Percentiles rank a stretch among this genome's conserved stretches.
These are phyloP conservation scores for Tephrocybe sp. DNA, from an alignment of 768 basidiomycete genomes.

Conservation along the genomic window DNA sequence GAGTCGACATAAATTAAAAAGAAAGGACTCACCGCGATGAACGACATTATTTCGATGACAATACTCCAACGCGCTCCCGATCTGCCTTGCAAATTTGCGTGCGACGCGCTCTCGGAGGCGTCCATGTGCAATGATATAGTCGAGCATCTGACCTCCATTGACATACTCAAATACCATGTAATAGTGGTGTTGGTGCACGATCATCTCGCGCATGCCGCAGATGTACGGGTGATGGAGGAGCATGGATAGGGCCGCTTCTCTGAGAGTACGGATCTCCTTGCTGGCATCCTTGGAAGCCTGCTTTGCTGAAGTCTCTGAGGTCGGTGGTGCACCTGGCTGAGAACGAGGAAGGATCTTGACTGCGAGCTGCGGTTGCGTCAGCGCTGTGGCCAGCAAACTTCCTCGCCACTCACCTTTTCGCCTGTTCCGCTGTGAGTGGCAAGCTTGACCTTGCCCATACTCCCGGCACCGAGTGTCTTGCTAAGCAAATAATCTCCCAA, in stretches of 20 bases:
- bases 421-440: conserved; percentile 86
- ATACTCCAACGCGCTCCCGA: conserved; percentile 94
- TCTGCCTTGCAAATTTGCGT: conserved; percentile 96
- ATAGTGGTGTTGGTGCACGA: conserved; percentile 96
- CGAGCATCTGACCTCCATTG: conserved; percentile 98
- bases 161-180: conserved; percentile 99
- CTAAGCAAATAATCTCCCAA: conserved; percentile 95
- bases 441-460: conserved; percentile 99
- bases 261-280: conserved; percentile 94
- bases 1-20: too few species aligned
- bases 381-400: conserved; percentile 4
- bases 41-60: conserved; percentile 98
- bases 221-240: conserved; percentile 98
- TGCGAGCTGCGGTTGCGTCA: conserved; percentile 85
- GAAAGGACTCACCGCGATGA: conserved; percentile 85
- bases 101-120: conserved; percentile 93
- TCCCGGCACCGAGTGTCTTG: conserved; percentile 96
- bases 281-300: conserved; percentile 88
- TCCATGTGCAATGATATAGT: conserved; percentile 99
- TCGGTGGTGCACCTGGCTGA: conserved; percentile 55
- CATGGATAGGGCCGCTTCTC: conserved; percentile 94
- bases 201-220: conserved; percentile 99
- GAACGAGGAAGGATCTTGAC: conserved; percentile 97
- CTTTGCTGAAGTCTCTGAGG: conserved; percentile 58
- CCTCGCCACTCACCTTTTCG: conserved; percentile 73